Evolutionary conservation across 2,329 filamentous ascomycete species (phyloP), one percentile per base, ranked within the genome.

Genomic region (Cordyceps sp.): DNA sequence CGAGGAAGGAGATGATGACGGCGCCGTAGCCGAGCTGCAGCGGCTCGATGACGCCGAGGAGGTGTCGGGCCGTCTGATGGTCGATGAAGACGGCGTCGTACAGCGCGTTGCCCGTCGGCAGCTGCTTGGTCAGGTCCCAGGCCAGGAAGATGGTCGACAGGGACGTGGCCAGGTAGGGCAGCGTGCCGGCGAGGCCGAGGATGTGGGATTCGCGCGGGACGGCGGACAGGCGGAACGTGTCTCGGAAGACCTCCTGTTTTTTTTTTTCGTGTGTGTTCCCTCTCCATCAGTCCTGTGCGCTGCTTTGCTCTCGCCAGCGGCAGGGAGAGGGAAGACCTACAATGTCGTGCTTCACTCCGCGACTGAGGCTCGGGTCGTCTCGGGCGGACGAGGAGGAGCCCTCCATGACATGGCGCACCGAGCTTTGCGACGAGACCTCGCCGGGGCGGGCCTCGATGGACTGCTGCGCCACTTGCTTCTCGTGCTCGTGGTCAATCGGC

Each of bases 21-120:
- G 86, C 88, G 34, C 88, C 86, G 45, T 92, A 93, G 36, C 84
- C 86, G 33, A 94, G 69, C 55, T 94, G 88, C 33, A 94, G 59
- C 10, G 85, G 85, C 58, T 93, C 85, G 20, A 93, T 63, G 13
- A 84, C 53, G 41, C 77, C 68, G 9, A 94, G 66, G 34, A 84
- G 61, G 17, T 79, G 58, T 37, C 75, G 71, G 3, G 85, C 85
- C 3, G 70, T 78, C 31, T 84, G 71, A 31, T 74, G 73, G 40
- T 65, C 71, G 42, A 92, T 55, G 36, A 86, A 49, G 33, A 85
- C 49, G 15, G 42, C 21, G 28, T 54, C 47, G 21, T 43, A 45
- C 31, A 78, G 61, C 19, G 70, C 66, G 12, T 65, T 61, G 21
- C 80, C 82, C 7, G 61, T 59, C 13, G 69, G 65, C 47, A 59